Evolutionary conservation across 768 basidiomycete genomes (phyloP).

Genomic region (Rubroboletus pulcherrimus): DNA sequence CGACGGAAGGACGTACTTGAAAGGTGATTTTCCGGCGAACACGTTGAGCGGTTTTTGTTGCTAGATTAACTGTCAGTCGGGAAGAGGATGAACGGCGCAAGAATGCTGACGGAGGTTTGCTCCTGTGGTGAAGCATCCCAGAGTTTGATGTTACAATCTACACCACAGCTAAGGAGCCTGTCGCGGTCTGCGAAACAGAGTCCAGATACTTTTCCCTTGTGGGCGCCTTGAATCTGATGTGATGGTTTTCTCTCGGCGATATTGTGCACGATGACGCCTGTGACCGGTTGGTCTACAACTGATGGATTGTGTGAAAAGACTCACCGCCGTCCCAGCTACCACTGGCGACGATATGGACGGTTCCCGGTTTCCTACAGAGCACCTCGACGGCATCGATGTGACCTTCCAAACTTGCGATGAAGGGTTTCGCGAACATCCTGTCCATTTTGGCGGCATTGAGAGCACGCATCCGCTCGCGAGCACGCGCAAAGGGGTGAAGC

Average conservation of each 20-base stretch:
- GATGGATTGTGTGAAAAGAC: slow-evolving; percentile 25
- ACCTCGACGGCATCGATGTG: slow-evolving; percentile 94
- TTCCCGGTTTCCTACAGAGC: slow-evolving; percentile 66
- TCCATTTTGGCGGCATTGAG: slow-evolving; percentile 97
- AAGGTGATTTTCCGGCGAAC: slow-evolving; percentile 82
- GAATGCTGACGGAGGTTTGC: slow-evolving; percentile 36
- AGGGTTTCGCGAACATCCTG: slow-evolving; percentile 96
- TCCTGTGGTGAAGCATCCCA: slow-evolving; percentile 54
- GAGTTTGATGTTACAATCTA: slow-evolving; percentile 78
- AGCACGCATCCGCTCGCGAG: slow-evolving; percentile 90
- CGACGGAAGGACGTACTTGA: slow-evolving; percentile 61
- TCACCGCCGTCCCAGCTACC: slow-evolving; percentile 95
- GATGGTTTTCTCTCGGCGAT: slow-evolving; percentile 55
- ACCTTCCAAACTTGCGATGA: slow-evolving; percentile 84
- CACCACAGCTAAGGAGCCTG: slow-evolving; percentile 72
- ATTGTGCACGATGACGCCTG: slow-evolving; percentile 86
- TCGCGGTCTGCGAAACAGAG: slow-evolving; percentile 67
- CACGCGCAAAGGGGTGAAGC: slow-evolving; percentile 93
- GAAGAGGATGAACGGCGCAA: background rate
- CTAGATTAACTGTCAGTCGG: slow-evolving; percentile 14
- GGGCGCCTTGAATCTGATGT: slow-evolving; percentile 61
- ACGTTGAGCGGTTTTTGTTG: slow-evolving; percentile 63
- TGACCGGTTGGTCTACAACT: background rate
- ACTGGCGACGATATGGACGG: slow-evolving; percentile 77
- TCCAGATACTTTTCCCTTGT: slow-evolving; percentile 84